Conservation (phyloP, 1,284 basidiomycete genomes). For the Psilocybe mexicana region DNA sequence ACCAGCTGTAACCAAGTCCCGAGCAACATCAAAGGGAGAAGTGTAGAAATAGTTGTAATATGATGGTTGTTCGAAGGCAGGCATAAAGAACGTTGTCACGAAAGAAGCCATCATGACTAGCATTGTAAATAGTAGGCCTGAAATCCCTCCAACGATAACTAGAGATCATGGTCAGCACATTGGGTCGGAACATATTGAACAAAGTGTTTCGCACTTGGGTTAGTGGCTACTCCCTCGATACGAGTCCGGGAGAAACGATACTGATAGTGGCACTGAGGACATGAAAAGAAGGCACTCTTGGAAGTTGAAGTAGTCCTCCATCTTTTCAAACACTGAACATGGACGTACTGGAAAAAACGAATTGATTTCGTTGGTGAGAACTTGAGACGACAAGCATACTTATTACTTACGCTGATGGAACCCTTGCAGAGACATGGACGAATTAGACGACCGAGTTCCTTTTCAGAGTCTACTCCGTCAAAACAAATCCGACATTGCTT, state of each 20-base stretch:
- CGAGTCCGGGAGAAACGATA: conserved; percentile 73
- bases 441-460: conserved; percentile 66
- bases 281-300: conserved; percentile 66
- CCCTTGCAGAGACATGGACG: conserved; percentile 78
- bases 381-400: not conserved
- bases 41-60: conserved; percentile 51
- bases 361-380: not conserved
- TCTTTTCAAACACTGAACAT: conserved; percentile 71
- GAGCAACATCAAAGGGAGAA: conserved; percentile 59
- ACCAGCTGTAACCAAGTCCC: conserved; percentile 63
- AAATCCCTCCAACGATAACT: conserved; percentile 70
- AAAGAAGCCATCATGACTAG: conserved; percentile 73
- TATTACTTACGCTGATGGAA: conserved; percentile 65
- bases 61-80: conserved; percentile 49
- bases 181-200: not conserved
- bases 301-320: conserved; percentile 67
- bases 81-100: conserved; percentile 66
- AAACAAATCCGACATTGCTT: conserved; percentile 79
- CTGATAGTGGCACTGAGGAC: conserved; percentile 74
- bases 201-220: conserved; percentile 51
- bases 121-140: conserved; percentile 62
- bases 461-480: conserved; percentile 58
- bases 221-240: conserved; percentile 69
- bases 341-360: conserved; percentile 55
- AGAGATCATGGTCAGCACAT: not conserved